Evolutionary conservation across 2,329 filamentous ascomycete species (phyloP).

Genomic region (Fusarium dimerum): DNA sequence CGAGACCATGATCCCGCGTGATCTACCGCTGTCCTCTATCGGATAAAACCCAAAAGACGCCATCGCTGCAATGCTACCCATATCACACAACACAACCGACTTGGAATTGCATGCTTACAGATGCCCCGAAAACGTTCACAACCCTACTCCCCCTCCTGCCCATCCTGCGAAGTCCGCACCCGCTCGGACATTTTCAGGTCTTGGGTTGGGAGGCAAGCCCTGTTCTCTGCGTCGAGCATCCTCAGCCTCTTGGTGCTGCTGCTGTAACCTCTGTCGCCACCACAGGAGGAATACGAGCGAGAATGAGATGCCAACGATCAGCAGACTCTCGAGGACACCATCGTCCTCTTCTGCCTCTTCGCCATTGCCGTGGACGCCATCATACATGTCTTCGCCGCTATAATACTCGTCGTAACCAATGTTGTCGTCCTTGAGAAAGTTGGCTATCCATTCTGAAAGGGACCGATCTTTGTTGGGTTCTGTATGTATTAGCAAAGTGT

Average conservation of each 20-base stretch:
- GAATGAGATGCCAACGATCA: constrained; percentile 78
- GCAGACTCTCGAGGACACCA: constrained; percentile 77
- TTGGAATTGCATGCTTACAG: neutral
- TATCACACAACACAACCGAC: constrained; percentile 14
- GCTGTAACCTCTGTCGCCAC: constrained; percentile 72
- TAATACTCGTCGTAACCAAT: constrained; percentile 61
- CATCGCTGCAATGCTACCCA: constrained; percentile 30
- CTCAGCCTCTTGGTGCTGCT: constrained; percentile 46
- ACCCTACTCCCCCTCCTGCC: constrained; percentile 38
- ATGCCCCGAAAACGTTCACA: constrained; percentile 22
- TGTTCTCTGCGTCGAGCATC: constrained; percentile 36
- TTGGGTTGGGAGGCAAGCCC: constrained; percentile 28
- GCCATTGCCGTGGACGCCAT: constrained; percentile 57
- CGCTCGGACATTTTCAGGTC: constrained; percentile 23
- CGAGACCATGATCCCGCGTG: neutral
- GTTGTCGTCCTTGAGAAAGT: constrained; percentile 75
- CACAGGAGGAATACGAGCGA: constrained; percentile 78
- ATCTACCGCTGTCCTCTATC: constrained; percentile 4
- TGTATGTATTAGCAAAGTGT: constrained; percentile 39
- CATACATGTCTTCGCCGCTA: constrained; percentile 54
- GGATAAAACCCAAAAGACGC: constrained; percentile 30
- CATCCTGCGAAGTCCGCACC: constrained; percentile 36
- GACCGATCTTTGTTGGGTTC: constrained; percentile 73
- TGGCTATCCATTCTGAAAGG: constrained; percentile 80
- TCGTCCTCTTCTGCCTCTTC: constrained; percentile 69